These are phyloP conservation scores for Micractinium conductrix DNA, from an alignment of 139 green algal genomes.

Conservation along the genomic window DNA sequence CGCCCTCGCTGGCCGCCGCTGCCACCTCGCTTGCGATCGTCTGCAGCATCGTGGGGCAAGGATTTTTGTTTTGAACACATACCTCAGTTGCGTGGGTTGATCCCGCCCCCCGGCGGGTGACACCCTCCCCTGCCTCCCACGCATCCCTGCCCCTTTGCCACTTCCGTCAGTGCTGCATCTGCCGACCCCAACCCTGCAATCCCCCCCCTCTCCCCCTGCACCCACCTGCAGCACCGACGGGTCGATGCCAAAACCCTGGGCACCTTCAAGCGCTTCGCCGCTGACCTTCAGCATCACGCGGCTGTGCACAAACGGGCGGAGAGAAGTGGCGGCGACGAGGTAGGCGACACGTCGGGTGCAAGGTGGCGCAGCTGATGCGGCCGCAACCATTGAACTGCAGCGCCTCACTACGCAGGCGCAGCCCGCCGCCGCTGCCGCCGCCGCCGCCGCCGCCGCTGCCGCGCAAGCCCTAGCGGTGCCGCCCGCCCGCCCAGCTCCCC, in stretches of 20 bases:
- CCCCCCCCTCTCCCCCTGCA: conserved; percentile 84
- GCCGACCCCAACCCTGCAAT: conserved; percentile 61
- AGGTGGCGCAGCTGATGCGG: not conserved
- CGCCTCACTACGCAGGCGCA: not conserved
- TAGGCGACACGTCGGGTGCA: not conserved
- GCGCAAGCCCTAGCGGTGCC: no score
- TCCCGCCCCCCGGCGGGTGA: no score
- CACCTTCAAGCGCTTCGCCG: conserved; percentile 93
- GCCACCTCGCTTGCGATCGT: conserved; percentile 88
- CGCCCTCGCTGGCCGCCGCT: conserved; percentile 54
- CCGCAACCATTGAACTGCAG: no score
- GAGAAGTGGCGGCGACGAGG: not conserved
- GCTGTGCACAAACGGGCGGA: conserved; percentile 38
- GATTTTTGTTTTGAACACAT: no score
- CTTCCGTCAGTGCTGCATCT: no score
- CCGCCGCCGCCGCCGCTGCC: not conserved
- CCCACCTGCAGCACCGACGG: conserved; percentile 81
- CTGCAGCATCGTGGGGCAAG: no score
- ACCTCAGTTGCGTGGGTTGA: no score
- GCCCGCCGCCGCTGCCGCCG: not conserved
- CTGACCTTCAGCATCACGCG: conserved; percentile 92
- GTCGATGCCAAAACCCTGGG: conserved; percentile 87
- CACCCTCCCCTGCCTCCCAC: no score
- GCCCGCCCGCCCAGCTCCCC: not conserved
- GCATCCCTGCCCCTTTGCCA: no score